A percentile compares a stretch with the other conserved stretches of the same genome.
Conservation (phyloP, 108 stramenopile species). For the Pseudonitzschia pungens region DNA sequence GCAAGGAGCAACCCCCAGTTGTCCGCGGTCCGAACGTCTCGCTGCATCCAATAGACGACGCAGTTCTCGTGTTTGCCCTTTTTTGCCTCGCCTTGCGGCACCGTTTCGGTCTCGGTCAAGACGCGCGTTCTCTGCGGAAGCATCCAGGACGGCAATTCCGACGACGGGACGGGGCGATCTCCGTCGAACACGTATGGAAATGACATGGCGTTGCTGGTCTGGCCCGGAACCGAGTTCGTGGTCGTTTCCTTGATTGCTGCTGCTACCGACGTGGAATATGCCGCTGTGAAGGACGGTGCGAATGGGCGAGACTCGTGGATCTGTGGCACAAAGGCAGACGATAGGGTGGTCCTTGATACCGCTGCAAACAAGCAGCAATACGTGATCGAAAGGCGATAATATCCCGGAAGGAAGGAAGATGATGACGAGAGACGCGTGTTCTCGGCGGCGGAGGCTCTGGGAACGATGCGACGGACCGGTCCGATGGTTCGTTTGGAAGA, state of each 20-base stretch:
- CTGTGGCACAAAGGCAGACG: not conserved
- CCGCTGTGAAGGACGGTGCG: not conserved
- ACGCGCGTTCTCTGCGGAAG: conserved; percentile 7
- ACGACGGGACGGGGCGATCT: conserved; percentile 9
- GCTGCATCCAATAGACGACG: conserved; percentile 97
- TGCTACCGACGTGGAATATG: not conserved
- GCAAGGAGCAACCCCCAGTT: conserved; percentile 96
- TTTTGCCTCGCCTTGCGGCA: not conserved
- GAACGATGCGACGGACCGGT: not conserved
- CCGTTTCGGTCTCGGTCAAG: not conserved
- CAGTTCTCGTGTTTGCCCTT: conserved; percentile 17
- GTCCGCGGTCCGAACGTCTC: conserved; percentile 93
- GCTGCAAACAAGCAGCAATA: conserved; percentile 11
- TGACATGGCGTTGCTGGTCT: not conserved
- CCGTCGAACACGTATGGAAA: conserved; percentile 12
- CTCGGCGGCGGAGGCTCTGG: not conserved
- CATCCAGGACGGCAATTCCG: conserved; percentile 22
- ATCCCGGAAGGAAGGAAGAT: not conserved
- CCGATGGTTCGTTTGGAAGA: no score
- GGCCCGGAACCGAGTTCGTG: not conserved
- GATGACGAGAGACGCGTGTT: not conserved
- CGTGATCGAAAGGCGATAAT: not conserved
- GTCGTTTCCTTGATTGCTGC: not conserved
- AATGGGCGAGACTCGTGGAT: not conserved
- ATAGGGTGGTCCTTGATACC: conserved; percentile 3